Conservation (phyloP, 352 stramenopile genomes). For the Peronospora tabacina region DNA sequence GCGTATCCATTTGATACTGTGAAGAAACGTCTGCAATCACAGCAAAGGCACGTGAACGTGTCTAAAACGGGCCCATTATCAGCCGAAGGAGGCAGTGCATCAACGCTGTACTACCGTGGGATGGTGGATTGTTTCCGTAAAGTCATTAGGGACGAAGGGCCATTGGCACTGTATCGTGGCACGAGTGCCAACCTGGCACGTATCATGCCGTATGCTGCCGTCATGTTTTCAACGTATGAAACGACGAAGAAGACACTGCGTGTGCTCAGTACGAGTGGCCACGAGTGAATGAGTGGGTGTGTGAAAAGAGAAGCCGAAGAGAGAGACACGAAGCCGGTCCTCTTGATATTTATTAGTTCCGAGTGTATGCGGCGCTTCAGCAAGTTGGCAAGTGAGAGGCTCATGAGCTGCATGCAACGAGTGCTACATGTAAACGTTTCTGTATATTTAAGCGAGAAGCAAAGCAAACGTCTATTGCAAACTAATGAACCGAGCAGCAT, state of each 20-base stretch:
- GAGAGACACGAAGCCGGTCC: slow-evolving; percentile 17
- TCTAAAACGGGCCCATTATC: slow-evolving; percentile 16
- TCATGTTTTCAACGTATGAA: slow-evolving; percentile 83
- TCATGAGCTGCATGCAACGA: slow-evolving; percentile 22
- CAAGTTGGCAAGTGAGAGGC: slow-evolving; percentile 13
- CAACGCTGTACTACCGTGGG: slow-evolving; percentile 44
- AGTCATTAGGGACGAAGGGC: slow-evolving; percentile 63
- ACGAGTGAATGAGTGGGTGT: slow-evolving; percentile 9
- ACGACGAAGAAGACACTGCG: slow-evolving; percentile 64
- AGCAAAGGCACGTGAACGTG: slow-evolving; percentile 27
- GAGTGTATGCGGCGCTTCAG: slow-evolving; percentile 14
- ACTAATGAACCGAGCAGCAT: too few relatives aligned
- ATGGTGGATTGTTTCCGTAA: slow-evolving; percentile 72
- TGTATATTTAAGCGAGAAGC: too few relatives aligned
- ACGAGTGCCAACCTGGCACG: slow-evolving; percentile 71
- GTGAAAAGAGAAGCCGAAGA: slow-evolving; percentile 5
- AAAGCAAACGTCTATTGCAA: too few relatives aligned
- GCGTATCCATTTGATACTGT: slow-evolving; percentile 82
- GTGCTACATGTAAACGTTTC: too few relatives aligned
- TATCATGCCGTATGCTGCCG: slow-evolving; percentile 70
- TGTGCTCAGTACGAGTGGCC: slow-evolving; percentile 30
- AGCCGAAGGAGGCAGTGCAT: slow-evolving; percentile 19
- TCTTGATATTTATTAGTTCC: slow-evolving; percentile 34
- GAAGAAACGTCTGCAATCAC: slow-evolving; percentile 72
- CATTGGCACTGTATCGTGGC: slow-evolving; percentile 61